Conservation (phyloP, 805 yeast species). For the Sugiyamaella smithiae region DNA sequence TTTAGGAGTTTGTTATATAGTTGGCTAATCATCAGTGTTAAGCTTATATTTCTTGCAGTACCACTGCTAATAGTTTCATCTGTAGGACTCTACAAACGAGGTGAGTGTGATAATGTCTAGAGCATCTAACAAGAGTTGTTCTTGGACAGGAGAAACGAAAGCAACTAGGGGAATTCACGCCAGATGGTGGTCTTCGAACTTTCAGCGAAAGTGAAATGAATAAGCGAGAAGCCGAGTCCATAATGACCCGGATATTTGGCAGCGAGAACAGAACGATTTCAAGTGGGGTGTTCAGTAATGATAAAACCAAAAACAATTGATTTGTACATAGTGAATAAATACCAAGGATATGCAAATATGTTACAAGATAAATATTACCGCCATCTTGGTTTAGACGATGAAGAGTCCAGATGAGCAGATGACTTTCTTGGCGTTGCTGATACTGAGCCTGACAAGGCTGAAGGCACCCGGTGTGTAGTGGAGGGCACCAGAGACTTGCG, state of each 20-base stretch:
- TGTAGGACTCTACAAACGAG: conserved; percentile 29
- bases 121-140: conserved; percentile 27
- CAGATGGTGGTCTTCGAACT: conserved; percentile 45
- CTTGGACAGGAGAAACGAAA: conserved; percentile 43
- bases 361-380: not conserved
- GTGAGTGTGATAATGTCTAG: conserved; percentile 13
- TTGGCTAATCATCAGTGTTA: conserved; percentile 26
- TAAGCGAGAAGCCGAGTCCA: conserved; percentile 37
- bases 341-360: not conserved
- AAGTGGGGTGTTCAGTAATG: conserved; percentile 8
- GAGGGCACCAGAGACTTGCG: too few species aligned
- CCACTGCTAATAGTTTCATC: conserved; percentile 32
- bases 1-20: too few species aligned
- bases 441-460: too few species aligned
- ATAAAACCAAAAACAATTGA: not conserved
- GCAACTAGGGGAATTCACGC: conserved; percentile 46
- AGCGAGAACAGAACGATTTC: conserved; percentile 5
- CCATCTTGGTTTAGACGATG: not conserved
- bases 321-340: not conserved
- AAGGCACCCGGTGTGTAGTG: too few species aligned
- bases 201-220: conserved; percentile 44
- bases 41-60: conserved; percentile 32
- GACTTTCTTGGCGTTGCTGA: too few species aligned
- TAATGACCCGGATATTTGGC: conserved; percentile 45
- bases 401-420: too few species aligned